Conservation (phyloP, 1,139 yeast genomes). For the Yamadazyma trypodendri region DNA sequence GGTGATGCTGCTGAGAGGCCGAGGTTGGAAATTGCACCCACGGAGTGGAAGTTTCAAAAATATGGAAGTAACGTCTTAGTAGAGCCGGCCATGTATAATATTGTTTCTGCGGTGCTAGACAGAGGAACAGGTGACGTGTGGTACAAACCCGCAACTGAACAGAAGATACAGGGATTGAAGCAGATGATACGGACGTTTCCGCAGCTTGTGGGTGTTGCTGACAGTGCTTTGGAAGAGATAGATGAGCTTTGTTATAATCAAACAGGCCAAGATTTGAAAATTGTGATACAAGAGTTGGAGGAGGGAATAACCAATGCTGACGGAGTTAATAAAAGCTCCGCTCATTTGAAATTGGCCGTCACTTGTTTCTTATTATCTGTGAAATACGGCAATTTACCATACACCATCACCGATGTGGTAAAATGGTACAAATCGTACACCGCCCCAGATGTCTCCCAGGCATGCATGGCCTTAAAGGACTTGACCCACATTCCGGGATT, state of each 20-base stretch:
- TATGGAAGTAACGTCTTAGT: constrained; percentile 1
- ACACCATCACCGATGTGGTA: constrained; percentile 14
- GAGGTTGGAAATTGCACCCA: not conserved
- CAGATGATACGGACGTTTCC: constrained; percentile 1
- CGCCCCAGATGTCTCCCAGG: constrained; percentile 25
- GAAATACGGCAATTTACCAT: not conserved
- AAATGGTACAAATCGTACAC: constrained; percentile 31
- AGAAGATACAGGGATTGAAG: not conserved
- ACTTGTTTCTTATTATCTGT: not conserved
- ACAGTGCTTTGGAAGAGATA: not conserved
- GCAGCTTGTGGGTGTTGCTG: not conserved
- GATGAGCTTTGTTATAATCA: not conserved
- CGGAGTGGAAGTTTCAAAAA: not conserved
- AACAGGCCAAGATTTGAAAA: not conserved
- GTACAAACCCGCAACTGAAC: not conserved
- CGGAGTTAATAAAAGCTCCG: not conserved
- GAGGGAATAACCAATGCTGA: not conserved
- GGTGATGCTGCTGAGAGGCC: not conserved
- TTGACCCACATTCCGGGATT: constrained; percentile 35
- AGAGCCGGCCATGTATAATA: constrained; percentile 8
- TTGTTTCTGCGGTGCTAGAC: not conserved
- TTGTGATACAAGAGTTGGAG: not conserved
- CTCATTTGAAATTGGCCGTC: not conserved
- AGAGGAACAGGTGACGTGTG: not conserved
- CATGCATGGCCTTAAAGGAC: constrained; percentile 28